Conservation (phyloP, 2,329 filamentous ascomycete genomes). For the Chaetomiaceae sp. region DNA sequence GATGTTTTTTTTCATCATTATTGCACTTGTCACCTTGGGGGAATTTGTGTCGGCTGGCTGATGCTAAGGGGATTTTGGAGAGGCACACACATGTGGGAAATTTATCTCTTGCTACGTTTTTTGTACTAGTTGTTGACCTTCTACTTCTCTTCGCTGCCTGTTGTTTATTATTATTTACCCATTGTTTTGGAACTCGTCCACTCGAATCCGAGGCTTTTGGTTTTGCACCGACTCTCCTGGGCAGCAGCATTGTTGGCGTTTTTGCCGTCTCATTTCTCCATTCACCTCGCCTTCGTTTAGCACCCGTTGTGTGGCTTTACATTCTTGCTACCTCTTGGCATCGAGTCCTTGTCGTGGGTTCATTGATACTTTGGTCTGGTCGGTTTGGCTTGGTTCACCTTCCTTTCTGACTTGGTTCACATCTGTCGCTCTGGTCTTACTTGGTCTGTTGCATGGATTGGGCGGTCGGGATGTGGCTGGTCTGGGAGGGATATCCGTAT, state of each 20-base stretch:
- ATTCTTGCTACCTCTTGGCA: not conserved
- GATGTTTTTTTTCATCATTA: not conserved
- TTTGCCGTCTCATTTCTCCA: not conserved
- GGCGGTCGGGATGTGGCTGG: not conserved
- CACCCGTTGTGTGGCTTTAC: not conserved
- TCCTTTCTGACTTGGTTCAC: not conserved
- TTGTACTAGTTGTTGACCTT: not conserved
- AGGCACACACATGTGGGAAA: not conserved
- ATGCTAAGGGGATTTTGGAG: not conserved
- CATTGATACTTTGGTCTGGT: not conserved
- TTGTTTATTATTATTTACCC: not conserved
- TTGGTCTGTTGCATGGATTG: constrained; percentile 9
- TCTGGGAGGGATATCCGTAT: not conserved
- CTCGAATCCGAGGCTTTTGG: not conserved
- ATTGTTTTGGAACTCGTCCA: not conserved
- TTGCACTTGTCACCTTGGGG: not conserved
- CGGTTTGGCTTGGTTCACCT: not conserved
- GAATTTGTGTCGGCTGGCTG: constrained; percentile 2
- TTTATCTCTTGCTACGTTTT: not conserved
- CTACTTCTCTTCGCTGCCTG: not conserved
- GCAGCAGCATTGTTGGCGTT: not conserved
- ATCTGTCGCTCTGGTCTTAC: not conserved
- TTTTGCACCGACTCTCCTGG: not conserved
- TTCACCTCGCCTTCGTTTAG: not conserved
- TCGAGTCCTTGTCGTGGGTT: not conserved